A percentile compares a stretch with the other conserved stretches of the same genome.
Evolutionary conservation across 1,284 basidiomycete species (phyloP).

Genomic region (Papiliotrema fonsecae): DNA sequence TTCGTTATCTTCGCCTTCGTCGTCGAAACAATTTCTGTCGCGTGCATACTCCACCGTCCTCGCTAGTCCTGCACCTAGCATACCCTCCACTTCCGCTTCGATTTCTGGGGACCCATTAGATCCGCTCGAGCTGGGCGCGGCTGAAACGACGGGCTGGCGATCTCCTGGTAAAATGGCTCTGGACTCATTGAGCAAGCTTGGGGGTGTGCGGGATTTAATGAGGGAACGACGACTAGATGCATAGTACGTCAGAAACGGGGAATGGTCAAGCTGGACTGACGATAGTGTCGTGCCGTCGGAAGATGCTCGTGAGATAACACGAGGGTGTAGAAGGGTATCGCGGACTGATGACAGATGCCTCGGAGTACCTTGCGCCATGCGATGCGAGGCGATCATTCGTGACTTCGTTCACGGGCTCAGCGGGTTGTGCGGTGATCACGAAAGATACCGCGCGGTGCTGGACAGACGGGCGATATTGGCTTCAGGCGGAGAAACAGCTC

Average conservation of each 20-base stretch:
- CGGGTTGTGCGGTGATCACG: slow-evolving; percentile 80
- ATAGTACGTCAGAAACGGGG: slow-evolving; percentile 51
- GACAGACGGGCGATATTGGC: slow-evolving; percentile 90
- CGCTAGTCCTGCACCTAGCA: too few species aligned
- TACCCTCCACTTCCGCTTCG: too few species aligned
- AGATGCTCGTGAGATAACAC: slow-evolving; percentile 67
- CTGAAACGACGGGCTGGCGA: neutral
- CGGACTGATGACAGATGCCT: slow-evolving; percentile 59
- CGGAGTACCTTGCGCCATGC: slow-evolving; percentile 80
- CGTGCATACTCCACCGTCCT: too few species aligned
- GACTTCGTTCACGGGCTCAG: slow-evolving; percentile 88
- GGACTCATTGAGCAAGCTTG: slow-evolving; percentile 13
- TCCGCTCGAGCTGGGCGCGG: too few species aligned
- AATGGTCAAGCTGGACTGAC: neutral
- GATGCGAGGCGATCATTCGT: slow-evolving; percentile 82
- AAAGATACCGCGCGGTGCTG: slow-evolving; percentile 56
- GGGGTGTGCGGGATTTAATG: slow-evolving; percentile 55
- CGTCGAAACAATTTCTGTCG: too few species aligned
- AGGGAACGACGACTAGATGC: slow-evolving; percentile 60
- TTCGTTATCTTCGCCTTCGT: too few species aligned
- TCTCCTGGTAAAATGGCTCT: slow-evolving; percentile 1
- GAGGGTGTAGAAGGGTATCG: neutral
- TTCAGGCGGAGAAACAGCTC: slow-evolving; percentile 86
- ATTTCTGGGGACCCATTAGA: too few species aligned
- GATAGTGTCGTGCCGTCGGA: slow-evolving; percentile 69